Base-by-base conservation (phyloP, 805 yeast species). In the Blastobotrys terrestris region DNA sequence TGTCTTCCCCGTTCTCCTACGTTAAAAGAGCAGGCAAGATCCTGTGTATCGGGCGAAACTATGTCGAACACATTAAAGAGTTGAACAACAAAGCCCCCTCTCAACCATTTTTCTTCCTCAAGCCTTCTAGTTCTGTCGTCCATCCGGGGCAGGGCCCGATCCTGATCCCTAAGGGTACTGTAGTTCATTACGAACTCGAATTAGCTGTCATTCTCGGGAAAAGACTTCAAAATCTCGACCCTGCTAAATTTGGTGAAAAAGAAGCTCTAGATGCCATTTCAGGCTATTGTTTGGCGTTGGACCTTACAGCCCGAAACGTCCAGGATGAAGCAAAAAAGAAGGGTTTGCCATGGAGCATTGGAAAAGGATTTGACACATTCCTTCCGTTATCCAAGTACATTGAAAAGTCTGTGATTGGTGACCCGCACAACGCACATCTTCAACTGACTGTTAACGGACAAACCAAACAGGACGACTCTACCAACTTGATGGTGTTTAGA, bases 271-370 rank as follows among this genome's bases (percentile, higher is more conserved):
- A 86, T 50, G 75, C 88, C 13, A 87, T 94, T 59, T 85, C 78
- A 3, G 97, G 97, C 11, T 89, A 91, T 63, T 87, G 95, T 0
- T 74, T 94, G 56, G 91, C 97, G 0, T 79, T 94, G 47, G 99
- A 94, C 67, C 76, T 94, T 78, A 94, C 99, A 5, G 98, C 96
- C 0, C 80, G 99, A 67, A 89, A 91, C 63, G 95, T 94, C 31
- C 99, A 94, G 71, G 91, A 86, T 63, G 96, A 83, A 63, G 97
- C 97, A 39, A 94, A 94, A 71, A 78, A 77, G 71, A 89, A 88
- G 68, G 98, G 98, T 1, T 75, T 92, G 50, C 99, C 99, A 3
- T 94, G 99, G 99, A 72, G 92, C 3, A 88, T 90, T 58, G 96
- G 94, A 39, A 94, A 94, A 67, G 99, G 99, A 0, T 92, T 90